These are phyloP conservation scores for Hapsidospora chrysogenum DNA, from an alignment of 495 filamentous ascomycete genomes.

Conservation along the genomic window DNA sequence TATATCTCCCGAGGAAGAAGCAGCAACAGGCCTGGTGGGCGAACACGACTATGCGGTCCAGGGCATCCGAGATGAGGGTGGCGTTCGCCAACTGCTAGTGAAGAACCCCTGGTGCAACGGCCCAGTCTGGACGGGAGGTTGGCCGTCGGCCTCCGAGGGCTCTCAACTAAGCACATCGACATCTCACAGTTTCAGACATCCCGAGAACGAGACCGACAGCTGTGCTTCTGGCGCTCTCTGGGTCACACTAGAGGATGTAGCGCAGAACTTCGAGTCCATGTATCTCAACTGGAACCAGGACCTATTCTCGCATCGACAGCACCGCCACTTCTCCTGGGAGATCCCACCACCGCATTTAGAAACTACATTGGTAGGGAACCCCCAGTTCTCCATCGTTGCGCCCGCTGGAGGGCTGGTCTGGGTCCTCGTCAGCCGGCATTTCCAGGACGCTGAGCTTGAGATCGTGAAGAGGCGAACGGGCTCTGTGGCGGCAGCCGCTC, in stretches of 20 bases:
- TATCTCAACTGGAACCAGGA: constrained; percentile 96
- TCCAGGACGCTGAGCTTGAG: constrained; percentile 33
- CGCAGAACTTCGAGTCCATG: constrained; percentile 83
- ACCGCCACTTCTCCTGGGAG: constrained; percentile 83
- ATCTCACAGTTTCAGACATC: background rate
- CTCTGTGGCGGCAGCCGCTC: constrained; percentile 21
- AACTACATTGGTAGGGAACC: constrained; percentile 58
- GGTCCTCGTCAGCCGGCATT: constrained; percentile 75
- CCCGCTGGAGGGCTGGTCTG: constrained; percentile 47
- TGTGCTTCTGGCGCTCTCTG: constrained; percentile 63
- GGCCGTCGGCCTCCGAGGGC: constrained; percentile 11
- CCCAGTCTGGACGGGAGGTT: constrained; percentile 38
- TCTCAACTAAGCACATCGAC: no score
- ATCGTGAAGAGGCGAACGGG: constrained; percentile 15
- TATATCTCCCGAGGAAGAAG: constrained; percentile 54
- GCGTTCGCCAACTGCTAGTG: constrained; percentile 53
- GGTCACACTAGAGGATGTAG: constrained; percentile 71
- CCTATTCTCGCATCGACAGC: constrained; percentile 63
- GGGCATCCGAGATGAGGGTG: constrained; percentile 49
- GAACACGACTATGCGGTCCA: constrained; percentile 92
- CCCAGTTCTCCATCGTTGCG: constrained; percentile 60
- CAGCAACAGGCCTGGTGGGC: constrained; percentile 61
- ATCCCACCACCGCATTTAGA: constrained; percentile 39
- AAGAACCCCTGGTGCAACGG: constrained; percentile 95
- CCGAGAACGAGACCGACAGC: background rate